Evolutionary conservation across 192 early-diverging fungal genomes (phyloP).

Genomic region (Podila epigama): DNA sequence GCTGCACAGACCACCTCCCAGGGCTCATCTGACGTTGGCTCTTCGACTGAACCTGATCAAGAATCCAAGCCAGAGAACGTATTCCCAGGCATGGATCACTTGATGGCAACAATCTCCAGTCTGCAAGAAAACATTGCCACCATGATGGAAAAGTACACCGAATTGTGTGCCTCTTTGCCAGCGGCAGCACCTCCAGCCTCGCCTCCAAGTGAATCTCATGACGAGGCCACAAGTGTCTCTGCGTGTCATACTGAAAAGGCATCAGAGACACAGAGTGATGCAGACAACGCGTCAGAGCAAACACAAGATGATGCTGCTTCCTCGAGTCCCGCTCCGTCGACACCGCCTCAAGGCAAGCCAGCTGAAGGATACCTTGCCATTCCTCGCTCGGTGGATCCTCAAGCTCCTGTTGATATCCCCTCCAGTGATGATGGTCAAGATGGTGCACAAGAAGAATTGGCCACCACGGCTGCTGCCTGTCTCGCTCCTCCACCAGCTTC

Average conservation of each 20-base stretch:
- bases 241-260: too few species aligned
- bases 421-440: not conserved
- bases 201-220: too few species aligned
- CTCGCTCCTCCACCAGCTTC: not conserved
- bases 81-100: not conserved
- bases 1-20: not conserved
- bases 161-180: not conserved
- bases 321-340: not conserved
- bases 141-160: constrained; percentile 18
- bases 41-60: not conserved
- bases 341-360: not conserved
- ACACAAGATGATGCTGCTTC: not conserved
- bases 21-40: not conserved
- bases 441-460: not conserved
- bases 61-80: not conserved
- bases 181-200: too few species aligned
- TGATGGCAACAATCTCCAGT: not conserved
- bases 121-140: constrained; percentile 3
- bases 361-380: not conserved
- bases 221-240: too few species aligned
- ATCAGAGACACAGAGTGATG: not conserved
- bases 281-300: not conserved
- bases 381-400: not conserved
- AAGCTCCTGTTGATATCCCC: not conserved
- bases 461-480: not conserved